Base-by-base conservation (phyloP, 1,284 basidiomycete genomes). In the Moesziomyces parantarcticus region DNA sequence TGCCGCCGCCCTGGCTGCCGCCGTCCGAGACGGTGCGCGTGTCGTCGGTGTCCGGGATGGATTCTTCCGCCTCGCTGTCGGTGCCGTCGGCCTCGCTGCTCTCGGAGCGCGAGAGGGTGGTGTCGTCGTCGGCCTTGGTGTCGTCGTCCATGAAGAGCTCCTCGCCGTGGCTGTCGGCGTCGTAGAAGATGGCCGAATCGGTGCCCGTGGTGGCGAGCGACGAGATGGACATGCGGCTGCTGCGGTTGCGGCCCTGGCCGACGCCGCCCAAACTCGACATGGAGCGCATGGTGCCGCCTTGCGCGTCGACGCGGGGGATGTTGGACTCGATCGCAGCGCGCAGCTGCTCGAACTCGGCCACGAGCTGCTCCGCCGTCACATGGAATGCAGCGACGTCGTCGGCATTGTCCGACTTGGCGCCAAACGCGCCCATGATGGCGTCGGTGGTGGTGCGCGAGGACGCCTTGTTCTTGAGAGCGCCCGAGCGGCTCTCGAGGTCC, bases 11-110 rank as follows among this genome's bases (percentile, higher is more conserved):
- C 26, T 53, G 53, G 10, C 48, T 26, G 16, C 18, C 50, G 32
- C 32, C 44, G 20, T 57, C 55, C 7, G 61, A 65, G 18, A 71
- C 46, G 4, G 63, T 72, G 3, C 56, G 50, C 3, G 61, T 62
- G 8, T 65, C 71, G 57, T 54, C 60, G 46, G 59, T 59, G 51
- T 62, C n/a, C 58, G 23, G 57, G 45, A 29, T 50, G 48, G 50
- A 62, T 29, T 55, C 82, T 23, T 63, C 79, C 26, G 85, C 85
- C 52, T 86, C 86, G 42, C 85, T 59, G 20, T 76, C 76, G 21
- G 61, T 59, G 13, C 58, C 64, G 16, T 64, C 67, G 8, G 76
- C 78, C 16, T 65, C 76, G 42, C 72, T 79, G 85, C 56, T 59
- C 49, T 71, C 51, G 65, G 77, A 48, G 61, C 80, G 52, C 46